Evolutionary conservation across 352 stramenopile species (phyloP), one percentile per base, ranked within the genome.

Genomic region (Saprolegnia parasitica): DNA sequence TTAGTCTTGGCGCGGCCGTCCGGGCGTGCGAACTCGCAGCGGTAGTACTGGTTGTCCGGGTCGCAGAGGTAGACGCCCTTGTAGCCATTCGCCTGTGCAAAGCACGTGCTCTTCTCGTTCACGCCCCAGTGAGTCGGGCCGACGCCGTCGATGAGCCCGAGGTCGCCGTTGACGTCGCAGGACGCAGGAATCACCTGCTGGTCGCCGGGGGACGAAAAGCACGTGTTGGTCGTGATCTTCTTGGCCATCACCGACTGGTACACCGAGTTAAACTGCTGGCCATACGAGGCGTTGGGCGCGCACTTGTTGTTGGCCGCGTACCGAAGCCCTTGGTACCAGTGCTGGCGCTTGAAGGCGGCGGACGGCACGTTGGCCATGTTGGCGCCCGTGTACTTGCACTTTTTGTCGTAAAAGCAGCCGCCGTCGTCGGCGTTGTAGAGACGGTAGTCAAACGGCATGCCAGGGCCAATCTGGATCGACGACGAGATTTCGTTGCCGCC

Each of bases 381-480:
- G 23, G 75, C 74, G 10, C 81, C 81, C 0, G 63, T 55, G 0
- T 80, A 88, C 65, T 78, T 80, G 61, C 81, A 88, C 20, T 55
- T 56, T 5, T 56, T 65, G 10, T 42, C 62, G 72, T 87, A 88
- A 4, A 84, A 62, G 50, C 79, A 87, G 39, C 74, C 78, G 20
- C 72, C 66, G 20, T 72, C 71, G 0, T 72, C 74, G 13, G 74
- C 66, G 29, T 73, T 2, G 57, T 68, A 29, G 0, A 78, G 42
- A 5, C 82, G 82, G 24, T 81, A 88, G 16, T 88, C 72, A 8
- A 76, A 66, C 1, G 84, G 84, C 76, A 88, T 88, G 1, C 85
- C 87, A 0, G 85, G 85, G 0, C 71, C 77, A 58, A 97, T 80
- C 74, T 98, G 93, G 5, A 97, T 77, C 50, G 91, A 97, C 47